Evolutionary conservation across 2,329 filamentous ascomycete species (phyloP).

Genomic region (Cordyceps cateniannulata): DNA sequence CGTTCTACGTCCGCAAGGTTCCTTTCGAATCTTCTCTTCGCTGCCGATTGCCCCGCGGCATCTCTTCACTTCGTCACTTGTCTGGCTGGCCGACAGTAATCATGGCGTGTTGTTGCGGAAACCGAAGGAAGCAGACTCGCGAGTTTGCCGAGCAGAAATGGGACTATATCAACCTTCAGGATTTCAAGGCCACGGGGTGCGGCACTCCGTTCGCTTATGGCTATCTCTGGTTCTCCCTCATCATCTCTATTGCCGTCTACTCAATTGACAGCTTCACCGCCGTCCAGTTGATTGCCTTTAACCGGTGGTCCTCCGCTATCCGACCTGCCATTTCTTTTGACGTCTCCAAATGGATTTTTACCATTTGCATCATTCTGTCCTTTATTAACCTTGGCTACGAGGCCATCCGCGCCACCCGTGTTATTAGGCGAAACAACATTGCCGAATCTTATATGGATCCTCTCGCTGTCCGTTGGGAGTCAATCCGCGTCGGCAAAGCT

Average conservation of each 20-base stretch:
- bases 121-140: slow-evolving; percentile 53
- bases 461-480: slow-evolving; percentile 77
- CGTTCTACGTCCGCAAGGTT: slow-evolving; percentile 18
- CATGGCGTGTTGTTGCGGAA: slow-evolving; percentile 57
- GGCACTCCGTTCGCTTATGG: slow-evolving; percentile 72
- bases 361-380: slow-evolving; percentile 83
- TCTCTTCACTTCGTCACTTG: background rate
- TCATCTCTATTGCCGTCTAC: slow-evolving; percentile 79
- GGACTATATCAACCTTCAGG: slow-evolving; percentile 73
- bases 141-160: slow-evolving; percentile 83
- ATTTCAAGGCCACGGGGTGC: slow-evolving; percentile 81
- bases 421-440: slow-evolving; percentile 79
- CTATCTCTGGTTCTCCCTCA: slow-evolving; percentile 74
- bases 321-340: slow-evolving; percentile 69
- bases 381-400: slow-evolving; percentile 77
- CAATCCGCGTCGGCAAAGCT: slow-evolving; percentile 65
- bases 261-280: slow-evolving; percentile 88
- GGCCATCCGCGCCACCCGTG: slow-evolving; percentile 69
- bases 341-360: slow-evolving; percentile 92
- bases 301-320: slow-evolving; percentile 81
- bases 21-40: slow-evolving; percentile 11
- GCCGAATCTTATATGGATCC: slow-evolving; percentile 89
- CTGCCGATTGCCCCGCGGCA: background rate
- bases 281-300: slow-evolving; percentile 81
- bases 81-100: slow-evolving; percentile 13